phyloP scores from a whole-genome alignment of 495 filamentous ascomycete species.

The Penicillium nucicola region DNA sequence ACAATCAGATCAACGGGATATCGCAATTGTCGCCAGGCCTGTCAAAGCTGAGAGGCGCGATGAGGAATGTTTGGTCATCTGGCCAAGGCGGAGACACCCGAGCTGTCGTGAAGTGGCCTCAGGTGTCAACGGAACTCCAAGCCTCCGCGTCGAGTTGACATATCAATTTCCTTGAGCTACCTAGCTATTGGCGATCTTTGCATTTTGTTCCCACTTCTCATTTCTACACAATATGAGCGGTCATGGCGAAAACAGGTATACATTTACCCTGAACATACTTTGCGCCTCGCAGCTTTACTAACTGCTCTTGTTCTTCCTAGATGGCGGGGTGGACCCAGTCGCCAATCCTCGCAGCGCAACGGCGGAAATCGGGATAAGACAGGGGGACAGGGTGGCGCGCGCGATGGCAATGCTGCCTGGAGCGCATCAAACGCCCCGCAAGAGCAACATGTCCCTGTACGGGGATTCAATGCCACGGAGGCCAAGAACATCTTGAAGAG shows the following conservation, averaged over 20 bases:
- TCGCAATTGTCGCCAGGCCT: constrained; percentile 1
- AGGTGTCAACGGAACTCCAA: constrained; percentile 17
- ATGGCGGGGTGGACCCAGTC: constrained; percentile 44
- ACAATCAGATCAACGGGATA: background rate
- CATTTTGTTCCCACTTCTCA: background rate
- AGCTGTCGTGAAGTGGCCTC: constrained; percentile 11
- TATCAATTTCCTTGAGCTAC: background rate
- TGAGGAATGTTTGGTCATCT: constrained; percentile 18
- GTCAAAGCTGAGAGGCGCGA: constrained; percentile 3
- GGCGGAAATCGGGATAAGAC: constrained; percentile 28
- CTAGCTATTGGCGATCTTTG: background rate
- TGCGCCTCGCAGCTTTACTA: constrained; percentile 1
- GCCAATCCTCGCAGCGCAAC: constrained; percentile 39
- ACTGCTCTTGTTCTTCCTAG: constrained; percentile 15
- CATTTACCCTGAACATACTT: background rate
- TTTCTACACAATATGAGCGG: constrained; percentile 31
- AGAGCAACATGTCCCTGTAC: constrained; percentile 44
- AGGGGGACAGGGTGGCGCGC: constrained; percentile 30
- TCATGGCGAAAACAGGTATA: constrained; percentile 36
- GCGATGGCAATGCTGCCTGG: constrained; percentile 32
- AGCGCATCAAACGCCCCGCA: constrained; percentile 23
- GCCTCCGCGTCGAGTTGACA: background rate
- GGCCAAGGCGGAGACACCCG: constrained; percentile 26
- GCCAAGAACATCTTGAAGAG: constrained; percentile 40
- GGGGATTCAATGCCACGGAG: constrained; percentile 47